Percentiles rank a stretch among this genome's conserved stretches.
Conservation (phyloP, 2,329 filamentous ascomycete genomes). For the Ophiosphaerella narmari region DNA sequence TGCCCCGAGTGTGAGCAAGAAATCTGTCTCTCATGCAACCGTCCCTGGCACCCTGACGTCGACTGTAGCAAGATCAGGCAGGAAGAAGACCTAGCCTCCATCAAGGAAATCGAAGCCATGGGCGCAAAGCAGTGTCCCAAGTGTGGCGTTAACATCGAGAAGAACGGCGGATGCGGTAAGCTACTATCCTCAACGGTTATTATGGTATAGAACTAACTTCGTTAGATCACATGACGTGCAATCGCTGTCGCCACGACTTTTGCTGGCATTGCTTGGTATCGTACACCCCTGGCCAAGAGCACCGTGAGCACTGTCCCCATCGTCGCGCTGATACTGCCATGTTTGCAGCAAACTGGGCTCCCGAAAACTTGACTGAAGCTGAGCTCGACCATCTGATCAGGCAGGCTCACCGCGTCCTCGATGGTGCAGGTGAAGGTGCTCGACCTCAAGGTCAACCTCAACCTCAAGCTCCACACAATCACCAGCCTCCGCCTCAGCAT, state of each 20-base stretch:
- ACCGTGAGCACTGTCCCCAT: constrained; percentile 13
- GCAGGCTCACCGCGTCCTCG: no score
- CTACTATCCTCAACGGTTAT: constrained; percentile 12
- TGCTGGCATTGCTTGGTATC: constrained; percentile 26
- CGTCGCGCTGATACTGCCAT: constrained; percentile 10
- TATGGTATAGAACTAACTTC: no score
- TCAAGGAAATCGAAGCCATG: constrained; percentile 19
- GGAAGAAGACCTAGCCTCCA: constrained; percentile 21
- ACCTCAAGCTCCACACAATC: no score
- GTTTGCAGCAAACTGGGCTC: no score
- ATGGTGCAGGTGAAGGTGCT: background rate
- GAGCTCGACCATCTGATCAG: no score
- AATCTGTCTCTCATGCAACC: constrained; percentile 26
- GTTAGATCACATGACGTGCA: constrained; percentile 15
- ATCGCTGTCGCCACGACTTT: constrained; percentile 27
- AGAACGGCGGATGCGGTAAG: constrained; percentile 30
- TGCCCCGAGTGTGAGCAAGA: constrained; percentile 32
- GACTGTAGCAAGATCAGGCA: constrained; percentile 20
- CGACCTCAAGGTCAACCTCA: no score
- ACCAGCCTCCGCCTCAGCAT: no score
- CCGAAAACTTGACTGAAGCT: no score
- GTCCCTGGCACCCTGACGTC: constrained; percentile 19
- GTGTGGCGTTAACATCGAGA: constrained; percentile 31
- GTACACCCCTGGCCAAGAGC: constrained; percentile 2
- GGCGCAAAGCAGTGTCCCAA: constrained; percentile 33